Percentiles rank a stretch among this genome's conserved stretches.
These are phyloP conservation scores for Oidiodendron maius DNA, from an alignment of 495 filamentous ascomycete species.

Conservation along the genomic window DNA sequence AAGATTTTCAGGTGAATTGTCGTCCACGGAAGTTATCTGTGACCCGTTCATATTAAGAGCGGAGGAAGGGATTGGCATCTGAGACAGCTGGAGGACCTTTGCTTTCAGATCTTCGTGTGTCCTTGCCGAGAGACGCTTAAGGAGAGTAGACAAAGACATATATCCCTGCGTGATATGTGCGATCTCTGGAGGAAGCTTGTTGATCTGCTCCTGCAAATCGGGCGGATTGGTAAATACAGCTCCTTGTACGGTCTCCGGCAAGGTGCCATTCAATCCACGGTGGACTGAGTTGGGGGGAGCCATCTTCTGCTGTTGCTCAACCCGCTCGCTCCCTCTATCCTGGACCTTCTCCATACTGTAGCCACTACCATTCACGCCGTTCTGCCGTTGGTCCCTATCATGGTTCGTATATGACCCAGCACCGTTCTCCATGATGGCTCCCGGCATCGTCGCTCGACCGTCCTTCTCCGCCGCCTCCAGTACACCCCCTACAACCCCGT, in stretches of 20 bases:
- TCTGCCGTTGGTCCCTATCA: conserved; percentile 35
- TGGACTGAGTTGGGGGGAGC: conserved; percentile 16
- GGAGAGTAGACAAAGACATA: conserved; percentile 59
- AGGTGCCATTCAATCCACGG: conserved; percentile 16
- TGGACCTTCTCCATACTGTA: conserved; percentile 9
- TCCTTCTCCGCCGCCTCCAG: conserved; percentile 12
- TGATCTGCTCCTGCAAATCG: conserved; percentile 26
- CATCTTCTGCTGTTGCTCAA: conserved; percentile 20
- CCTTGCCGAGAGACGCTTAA: conserved; percentile 73
- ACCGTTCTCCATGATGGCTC: conserved; percentile 48
- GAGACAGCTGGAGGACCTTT: conserved; percentile 61
- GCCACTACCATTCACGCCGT: conserved; percentile 29
- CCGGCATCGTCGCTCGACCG: conserved; percentile 27
- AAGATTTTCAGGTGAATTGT: conserved; percentile 59
- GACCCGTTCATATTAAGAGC: conserved; percentile 44
- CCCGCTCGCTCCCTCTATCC: conserved; percentile 18
- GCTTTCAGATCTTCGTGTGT: conserved; percentile 71
- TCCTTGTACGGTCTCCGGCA: not conserved
- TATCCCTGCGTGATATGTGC: conserved; percentile 73
- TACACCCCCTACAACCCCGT: conserved; percentile 15
- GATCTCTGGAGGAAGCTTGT: conserved; percentile 65
- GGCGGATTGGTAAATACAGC: not conserved
- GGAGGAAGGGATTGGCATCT: conserved; percentile 48
- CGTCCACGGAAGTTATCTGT: conserved; percentile 31
- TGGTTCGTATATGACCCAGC: conserved; percentile 42